Base-by-base conservation (phyloP, 805 yeast species). In the Debaryomyces hansenii region DNA sequence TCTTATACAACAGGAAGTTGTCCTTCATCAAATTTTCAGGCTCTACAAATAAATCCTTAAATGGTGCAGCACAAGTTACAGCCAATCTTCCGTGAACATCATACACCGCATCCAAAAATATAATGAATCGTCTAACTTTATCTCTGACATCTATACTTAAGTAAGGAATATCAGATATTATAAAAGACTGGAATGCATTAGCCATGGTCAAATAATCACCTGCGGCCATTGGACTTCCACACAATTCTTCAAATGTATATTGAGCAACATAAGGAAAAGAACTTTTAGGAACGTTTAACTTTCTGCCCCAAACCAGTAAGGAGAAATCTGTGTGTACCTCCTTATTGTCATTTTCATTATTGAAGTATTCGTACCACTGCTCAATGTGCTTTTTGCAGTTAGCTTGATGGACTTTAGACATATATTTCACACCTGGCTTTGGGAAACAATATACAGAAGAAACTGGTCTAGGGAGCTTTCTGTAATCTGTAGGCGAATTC, bases 71-170 rank as follows among this genome's bases (percentile, higher is more conserved):
- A 0, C 90, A 85, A 0, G 97, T 90, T 29, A 90, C 92, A 1
- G 96, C 96, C 12, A 94, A 69, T 58, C 90, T 78, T 8, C 95
- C 87, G 55, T 89, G 91, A 45, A 85, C 85, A 64, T 94, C 98
- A 63, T 94, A 94, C 4, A 91, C 95, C 0, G 99, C 97, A 64
- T 94, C 99, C 45, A 94, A 67, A 57, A 94, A 94, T 0, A 96
- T 94, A 63, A 94, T 94, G 61, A 94, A 92, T 56, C 99, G 74
- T 59, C 98, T 78, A 20, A 91, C 89, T 53, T 85, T 78, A 58
- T 94, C 97, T 52, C 96, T 78, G 40, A 82, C 85, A 54, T 85
- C 78, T 10, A 86, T 75, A 16, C 95, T 82, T 58, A 94, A 67
- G 51, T 84, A 84, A 9, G 99, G 99, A 37, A 94, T 90, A 61